Evolutionary conservation across 2,329 filamentous ascomycete species (phyloP), one percentile per base, ranked within the genome.

Genomic region (Orbilia ellipsospora): DNA sequence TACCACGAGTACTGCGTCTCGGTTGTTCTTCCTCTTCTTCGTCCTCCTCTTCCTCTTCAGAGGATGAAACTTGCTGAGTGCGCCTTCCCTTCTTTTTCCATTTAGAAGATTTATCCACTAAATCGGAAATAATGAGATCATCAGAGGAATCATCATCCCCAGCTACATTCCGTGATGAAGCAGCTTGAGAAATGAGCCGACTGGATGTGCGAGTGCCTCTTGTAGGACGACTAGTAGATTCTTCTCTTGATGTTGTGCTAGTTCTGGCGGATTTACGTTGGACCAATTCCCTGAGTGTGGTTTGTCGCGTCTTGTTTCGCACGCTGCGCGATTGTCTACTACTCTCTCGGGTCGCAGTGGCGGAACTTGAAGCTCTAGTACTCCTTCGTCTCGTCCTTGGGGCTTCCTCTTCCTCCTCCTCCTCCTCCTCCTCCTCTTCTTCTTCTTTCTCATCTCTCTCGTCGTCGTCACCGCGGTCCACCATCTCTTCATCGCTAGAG

Each of bases 51-150:
- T 52, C 48, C 1, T 52, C 48, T 18, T 51, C 36, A 7, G 59
- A 1, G 18, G 51, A 52, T 1, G n/a, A 28, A 23, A 60, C 42
- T 15, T 28, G n/a, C 10, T 23, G 13, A 15, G 26, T 28, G 2
- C 13, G 12, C 23, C 18, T 54, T 0, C 36, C 20, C 31, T 36
- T 61, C 15, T 61, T 75, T 44, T 60, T 51, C 72, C 72, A 75
- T 26, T 54, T 52, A 0, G 42, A 48, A 4, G 72, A 68, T 18
- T 44, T 60, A 36, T 60, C 45, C 6, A 63, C 52, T 8, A 75
- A 44, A 26, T 75, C 64, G 1, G 72, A 75, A 13, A 75, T 60
- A 16, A 75, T 75, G 5, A 75, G 15, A 57, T 75, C 72, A n/a
- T 75, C 72, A 18, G 72, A 69, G 4, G 64, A 75, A 40, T 40